These are phyloP conservation scores for Aspergillus neoniger DNA, from an alignment of 2,329 filamentous ascomycete species.

Conservation along the genomic window DNA sequence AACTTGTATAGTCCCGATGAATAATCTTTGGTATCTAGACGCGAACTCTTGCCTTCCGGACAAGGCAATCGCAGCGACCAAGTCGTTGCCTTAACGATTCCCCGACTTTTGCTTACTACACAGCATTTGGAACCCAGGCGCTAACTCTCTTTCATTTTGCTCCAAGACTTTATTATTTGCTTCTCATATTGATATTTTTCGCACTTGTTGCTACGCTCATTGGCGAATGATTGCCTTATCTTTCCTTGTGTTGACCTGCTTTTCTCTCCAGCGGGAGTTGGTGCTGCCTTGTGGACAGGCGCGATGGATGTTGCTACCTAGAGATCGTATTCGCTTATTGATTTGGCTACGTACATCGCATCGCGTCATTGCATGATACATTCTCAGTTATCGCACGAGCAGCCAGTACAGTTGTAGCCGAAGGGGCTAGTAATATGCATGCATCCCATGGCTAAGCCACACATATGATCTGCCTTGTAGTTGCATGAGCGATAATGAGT, in stretches of 20 bases:
- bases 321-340: constrained; percentile 16
- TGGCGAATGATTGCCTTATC: constrained; percentile 17
- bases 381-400: constrained; percentile 4
- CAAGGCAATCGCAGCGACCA: constrained; percentile 5
- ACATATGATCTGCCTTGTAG: neutral
- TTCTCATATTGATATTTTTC: constrained; percentile 3
- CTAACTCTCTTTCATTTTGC: constrained; percentile 20
- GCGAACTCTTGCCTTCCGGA: constrained; percentile 9
- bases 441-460: neutral
- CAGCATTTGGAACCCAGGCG: constrained; percentile 37
- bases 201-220: constrained; percentile 17
- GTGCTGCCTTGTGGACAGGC: constrained; percentile 27
- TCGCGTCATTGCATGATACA: constrained; percentile 14
- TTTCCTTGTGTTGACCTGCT: constrained; percentile 20
- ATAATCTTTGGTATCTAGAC: constrained; percentile 33
- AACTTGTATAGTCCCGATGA: constrained; percentile 87
- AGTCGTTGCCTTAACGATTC: constrained; percentile 29
- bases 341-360: constrained; percentile 12
- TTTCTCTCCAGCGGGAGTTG: constrained; percentile 39
- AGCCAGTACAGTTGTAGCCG: neutral
- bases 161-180: neutral
- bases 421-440: neutral
- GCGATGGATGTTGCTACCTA: constrained; percentile 20
- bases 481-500: constrained; percentile 8
- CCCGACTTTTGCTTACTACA: constrained; percentile 21